Evolutionary conservation across 2,329 filamentous ascomycete species (phyloP).

Genomic region (Fusarium guadeloupense): DNA sequence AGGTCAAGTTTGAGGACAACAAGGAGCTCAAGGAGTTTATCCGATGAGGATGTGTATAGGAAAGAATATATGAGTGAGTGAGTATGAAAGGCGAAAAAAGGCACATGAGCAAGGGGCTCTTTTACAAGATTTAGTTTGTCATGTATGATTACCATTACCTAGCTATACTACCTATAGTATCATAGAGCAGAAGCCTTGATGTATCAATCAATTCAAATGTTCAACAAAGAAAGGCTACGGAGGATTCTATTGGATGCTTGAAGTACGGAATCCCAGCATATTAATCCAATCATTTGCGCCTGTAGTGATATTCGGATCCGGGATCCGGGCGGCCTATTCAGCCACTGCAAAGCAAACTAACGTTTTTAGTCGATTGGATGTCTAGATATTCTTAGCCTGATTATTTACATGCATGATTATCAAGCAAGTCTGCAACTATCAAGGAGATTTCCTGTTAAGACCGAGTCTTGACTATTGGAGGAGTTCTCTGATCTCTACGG

Average conservation of each 20-base stretch:
- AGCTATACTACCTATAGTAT: slow-evolving; percentile 14
- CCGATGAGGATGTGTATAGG: slow-evolving; percentile 42
- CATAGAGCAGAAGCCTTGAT: slow-evolving; percentile 26
- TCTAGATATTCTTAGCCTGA: too few relatives aligned
- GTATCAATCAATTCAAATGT: slow-evolving; percentile 20
- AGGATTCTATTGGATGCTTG: too few relatives aligned
- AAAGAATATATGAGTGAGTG: slow-evolving; percentile 5
- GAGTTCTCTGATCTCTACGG: not conserved
- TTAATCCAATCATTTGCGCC: not conserved
- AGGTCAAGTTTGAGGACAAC: slow-evolving; percentile 71
- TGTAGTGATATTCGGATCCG: not conserved
- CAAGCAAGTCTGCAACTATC: not conserved
- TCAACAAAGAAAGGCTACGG: not conserved
- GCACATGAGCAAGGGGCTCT: slow-evolving; percentile 5
- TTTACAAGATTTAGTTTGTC: slow-evolving; percentile 9
- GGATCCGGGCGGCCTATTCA: not conserved
- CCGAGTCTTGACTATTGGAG: slow-evolving; percentile 7
- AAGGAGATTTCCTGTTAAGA: not conserved
- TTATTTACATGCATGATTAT: not conserved
- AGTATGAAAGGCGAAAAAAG: slow-evolving; percentile 7
- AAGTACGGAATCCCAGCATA: not conserved
- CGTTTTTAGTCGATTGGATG: too few relatives aligned
- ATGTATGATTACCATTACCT: slow-evolving; percentile 25
- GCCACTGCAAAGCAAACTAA: not conserved
- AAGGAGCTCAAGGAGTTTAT: slow-evolving; percentile 67